These are phyloP conservation scores for Mycotypha africana DNA, from an alignment of 371 early-diverging fungal species.

Conservation along the genomic window DNA sequence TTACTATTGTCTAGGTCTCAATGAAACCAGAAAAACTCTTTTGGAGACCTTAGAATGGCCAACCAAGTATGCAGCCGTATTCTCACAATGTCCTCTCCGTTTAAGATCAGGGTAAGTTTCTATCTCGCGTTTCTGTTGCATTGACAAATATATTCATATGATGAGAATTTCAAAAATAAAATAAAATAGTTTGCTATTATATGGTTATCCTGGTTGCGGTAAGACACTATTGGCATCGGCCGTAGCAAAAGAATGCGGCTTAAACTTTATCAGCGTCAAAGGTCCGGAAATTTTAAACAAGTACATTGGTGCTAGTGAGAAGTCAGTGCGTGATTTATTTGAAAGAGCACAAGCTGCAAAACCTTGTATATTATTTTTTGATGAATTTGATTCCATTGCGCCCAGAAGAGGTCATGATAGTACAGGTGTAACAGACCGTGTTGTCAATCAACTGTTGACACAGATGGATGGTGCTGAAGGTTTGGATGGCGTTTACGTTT, in stretches of 20 bases:
- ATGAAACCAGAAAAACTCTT: conserved; percentile 73
- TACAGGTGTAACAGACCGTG: conserved; percentile 90
- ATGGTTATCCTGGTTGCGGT: conserved; percentile 94
- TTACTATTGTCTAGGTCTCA: conserved; percentile 49
- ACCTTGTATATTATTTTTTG: conserved; percentile 92
- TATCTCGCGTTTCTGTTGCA: no score
- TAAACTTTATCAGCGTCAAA: conserved; percentile 94
- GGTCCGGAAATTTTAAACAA: conserved; percentile 96
- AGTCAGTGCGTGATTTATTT: conserved; percentile 88
- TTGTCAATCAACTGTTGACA: conserved; percentile 95
- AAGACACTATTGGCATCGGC: conserved; percentile 94
- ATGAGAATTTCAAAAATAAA: background rate
- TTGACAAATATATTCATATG: no score
- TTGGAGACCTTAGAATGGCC: conserved; percentile 95
- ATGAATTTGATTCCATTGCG: conserved; percentile 97
- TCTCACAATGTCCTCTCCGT: conserved; percentile 81
- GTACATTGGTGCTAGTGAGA: conserved; percentile 94
- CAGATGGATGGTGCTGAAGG: conserved; percentile 97
- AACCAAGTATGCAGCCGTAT: conserved; percentile 86
- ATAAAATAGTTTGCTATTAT: conserved; percentile 67
- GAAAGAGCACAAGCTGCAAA: conserved; percentile 87
- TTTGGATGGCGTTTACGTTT: conserved; percentile 83
- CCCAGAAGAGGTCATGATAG: conserved; percentile 87
- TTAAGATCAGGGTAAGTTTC: conserved; percentile 76
- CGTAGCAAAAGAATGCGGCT: conserved; percentile 85